Base-by-base conservation (phyloP, 2,329 filamentous ascomycete species). In the Fusarium annulatum region DNA sequence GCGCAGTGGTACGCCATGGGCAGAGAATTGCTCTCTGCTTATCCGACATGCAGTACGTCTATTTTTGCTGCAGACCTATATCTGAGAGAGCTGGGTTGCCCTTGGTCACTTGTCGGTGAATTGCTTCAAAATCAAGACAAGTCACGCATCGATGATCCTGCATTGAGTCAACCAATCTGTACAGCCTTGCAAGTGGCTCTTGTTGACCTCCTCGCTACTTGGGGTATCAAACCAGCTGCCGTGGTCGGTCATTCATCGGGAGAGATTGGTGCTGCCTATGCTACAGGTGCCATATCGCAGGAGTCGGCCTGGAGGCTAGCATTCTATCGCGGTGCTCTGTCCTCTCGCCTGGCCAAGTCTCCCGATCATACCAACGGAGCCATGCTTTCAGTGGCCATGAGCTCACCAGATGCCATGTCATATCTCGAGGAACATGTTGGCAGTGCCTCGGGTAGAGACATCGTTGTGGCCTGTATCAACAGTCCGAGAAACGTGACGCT, bases 141-240 rank as follows among this genome's bases (percentile, higher is more conserved):
- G n/a, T 58, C 60, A 11, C 41, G 41, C 7, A 62, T 62, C 30
- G 51, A 82, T 14, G 73, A 81, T 23, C 82, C 85, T 1, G 80
- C 82, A 7, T 71, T 88, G 28, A 83, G 85, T 0, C 88, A 90
- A 69, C 86, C 88, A 1, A 74, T 88, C 2, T 89, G 85, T 58
- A 89, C 88, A 0, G 87, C 88, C 0, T 46, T 90, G 2, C 88
- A 90, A 71, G 80, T 90, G 5, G 87, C 80, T 1, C 72, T 87
- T 5, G 82, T 81, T 5, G 76, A 85, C 11, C 72, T 84, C 0
- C 75, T 85, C 7, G 66, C 77, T 3, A 78, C 70, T 2, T 80
- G 78, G 70, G 74, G 67, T 0, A 69, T 85, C 11, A 51, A 56
- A 0, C 81, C 82, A 0, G 23, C 70, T 4, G 79, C 78, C 3